Conservation (phyloP, 441 rosid genomes). For the Codiaeum variegatum region DNA sequence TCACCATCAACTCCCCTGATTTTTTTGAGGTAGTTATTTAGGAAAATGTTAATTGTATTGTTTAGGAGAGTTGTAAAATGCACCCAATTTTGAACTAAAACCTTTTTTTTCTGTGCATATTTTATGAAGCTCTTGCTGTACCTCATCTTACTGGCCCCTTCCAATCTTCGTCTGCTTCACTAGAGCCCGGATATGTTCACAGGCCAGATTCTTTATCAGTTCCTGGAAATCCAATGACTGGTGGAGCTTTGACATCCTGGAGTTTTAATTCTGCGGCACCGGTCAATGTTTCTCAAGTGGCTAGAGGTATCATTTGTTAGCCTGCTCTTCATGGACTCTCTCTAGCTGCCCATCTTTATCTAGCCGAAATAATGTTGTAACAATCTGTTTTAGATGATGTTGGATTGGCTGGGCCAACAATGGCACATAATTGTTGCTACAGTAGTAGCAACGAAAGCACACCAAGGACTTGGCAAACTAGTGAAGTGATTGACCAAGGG, state of each 20-base stretch:
- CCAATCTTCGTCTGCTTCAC: conserved; percentile 48
- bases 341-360: background rate
- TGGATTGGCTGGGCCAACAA: conserved; percentile 31
- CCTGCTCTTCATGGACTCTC: background rate
- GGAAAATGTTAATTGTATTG: too few species aligned
- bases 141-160: conserved; percentile 40
- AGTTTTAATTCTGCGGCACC: conserved; percentile 32
- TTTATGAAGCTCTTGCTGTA: conserved; percentile 36
- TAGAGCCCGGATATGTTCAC: conserved; percentile 43
- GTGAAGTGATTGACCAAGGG: conserved; percentile 40
- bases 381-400: conserved; percentile 33
- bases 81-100: conserved; percentile 18
- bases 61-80: background rate
- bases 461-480: conserved; percentile 36
- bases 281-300: conserved; percentile 32
- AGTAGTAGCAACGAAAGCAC: conserved; percentile 59
- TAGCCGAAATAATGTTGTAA: conserved; percentile 9
- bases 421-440: conserved; percentile 36
- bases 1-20: background rate
- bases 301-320: conserved; percentile 39
- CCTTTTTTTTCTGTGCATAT: conserved; percentile 5
- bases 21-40: background rate
- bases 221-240: conserved; percentile 32
- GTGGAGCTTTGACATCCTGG: conserved; percentile 47
- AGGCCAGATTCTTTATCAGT: conserved; percentile 44